Base-by-base conservation (phyloP, 495 filamentous ascomycete genomes). In the Penicillium alfredii region DNA sequence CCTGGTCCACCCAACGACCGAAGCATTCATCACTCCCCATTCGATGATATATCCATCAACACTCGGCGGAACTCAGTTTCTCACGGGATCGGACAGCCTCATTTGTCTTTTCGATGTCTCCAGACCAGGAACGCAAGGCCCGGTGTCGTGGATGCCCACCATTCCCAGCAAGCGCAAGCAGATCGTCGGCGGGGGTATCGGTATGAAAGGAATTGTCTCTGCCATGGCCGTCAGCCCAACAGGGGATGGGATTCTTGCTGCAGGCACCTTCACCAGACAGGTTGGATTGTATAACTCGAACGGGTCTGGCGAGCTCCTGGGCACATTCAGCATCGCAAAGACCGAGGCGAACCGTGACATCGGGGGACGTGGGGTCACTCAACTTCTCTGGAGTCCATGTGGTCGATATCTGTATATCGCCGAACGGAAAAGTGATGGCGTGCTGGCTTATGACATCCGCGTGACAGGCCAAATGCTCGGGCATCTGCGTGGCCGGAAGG, bases 391-490 rank as follows among this genome's bases (percentile, higher is more conserved):
- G 89, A 90, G 84, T 46, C 73, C 78, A 0, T 90, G 87, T 64
- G 90, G 86, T n/a, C 67, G 77, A 41, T 97, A 95, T 61, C 61
- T 98, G 20, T 80, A 86, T 49, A 76, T 94, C 10, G 83, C 79
- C n/a, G 93, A 97, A 68, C 73, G 93, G 21, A 77, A 76, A 47
- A 82, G 86, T 33, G 69, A 74, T 24, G 82, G 79, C 4, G 55
- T 95, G 7, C 55, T 85, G 33, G 72, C 94, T 2, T 96, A 88
- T 63, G 92, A 98, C 63, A 68, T 96, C 17, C 73, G 93, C 9
- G 81, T 82, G 4, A 75, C 77, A 6, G 74, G 81, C 1, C 71
- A 76, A 47, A 57, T 81, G 47, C 63, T 98, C 5, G 80, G 77
- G 10, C 79, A 74, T 61, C 64, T 96, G 33, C 64, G 61, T 9